phyloP scores from a whole-genome alignment of 352 stramenopile species.

The Phytopythium montanum region DNA sequence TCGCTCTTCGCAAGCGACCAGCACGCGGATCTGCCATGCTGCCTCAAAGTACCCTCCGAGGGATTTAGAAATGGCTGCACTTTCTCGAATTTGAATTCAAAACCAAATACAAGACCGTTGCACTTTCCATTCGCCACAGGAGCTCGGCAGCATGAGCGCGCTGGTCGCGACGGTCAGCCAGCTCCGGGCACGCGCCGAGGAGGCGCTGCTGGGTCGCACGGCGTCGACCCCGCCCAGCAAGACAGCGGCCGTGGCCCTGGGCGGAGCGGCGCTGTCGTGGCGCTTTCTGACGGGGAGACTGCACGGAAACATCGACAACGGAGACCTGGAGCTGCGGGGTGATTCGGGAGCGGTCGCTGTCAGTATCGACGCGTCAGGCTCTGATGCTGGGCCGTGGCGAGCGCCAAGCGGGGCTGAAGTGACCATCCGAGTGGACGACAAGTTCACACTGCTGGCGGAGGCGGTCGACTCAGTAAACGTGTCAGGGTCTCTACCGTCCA shows the following conservation, averaged over 20 bases:
- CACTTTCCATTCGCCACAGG: no score
- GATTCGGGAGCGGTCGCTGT: background rate
- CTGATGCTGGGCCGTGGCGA: background rate
- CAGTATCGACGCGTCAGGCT: background rate
- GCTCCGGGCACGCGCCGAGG: constrained; percentile 2
- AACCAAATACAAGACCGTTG: no score
- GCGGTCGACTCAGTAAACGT: background rate
- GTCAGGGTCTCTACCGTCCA: background rate
- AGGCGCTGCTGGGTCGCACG: background rate
- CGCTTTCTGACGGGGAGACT: constrained; percentile 1
- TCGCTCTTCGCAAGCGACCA: no score
- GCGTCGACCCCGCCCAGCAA: background rate
- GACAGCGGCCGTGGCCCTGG: background rate
- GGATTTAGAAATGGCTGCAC: no score
- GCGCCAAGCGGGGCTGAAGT: background rate
- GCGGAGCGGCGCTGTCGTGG: constrained; percentile 1
- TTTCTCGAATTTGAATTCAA: no score
- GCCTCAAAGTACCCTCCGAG: no score
- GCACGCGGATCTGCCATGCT: no score
- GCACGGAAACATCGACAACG: background rate
- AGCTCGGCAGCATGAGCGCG: no score
- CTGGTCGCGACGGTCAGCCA: background rate
- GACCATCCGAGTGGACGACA: background rate
- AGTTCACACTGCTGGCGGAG: background rate
- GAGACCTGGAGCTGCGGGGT: constrained; percentile 3